These are phyloP conservation scores for Geotrichum candidum DNA, from an alignment of 1,139 yeast species.

Conservation along the genomic window DNA sequence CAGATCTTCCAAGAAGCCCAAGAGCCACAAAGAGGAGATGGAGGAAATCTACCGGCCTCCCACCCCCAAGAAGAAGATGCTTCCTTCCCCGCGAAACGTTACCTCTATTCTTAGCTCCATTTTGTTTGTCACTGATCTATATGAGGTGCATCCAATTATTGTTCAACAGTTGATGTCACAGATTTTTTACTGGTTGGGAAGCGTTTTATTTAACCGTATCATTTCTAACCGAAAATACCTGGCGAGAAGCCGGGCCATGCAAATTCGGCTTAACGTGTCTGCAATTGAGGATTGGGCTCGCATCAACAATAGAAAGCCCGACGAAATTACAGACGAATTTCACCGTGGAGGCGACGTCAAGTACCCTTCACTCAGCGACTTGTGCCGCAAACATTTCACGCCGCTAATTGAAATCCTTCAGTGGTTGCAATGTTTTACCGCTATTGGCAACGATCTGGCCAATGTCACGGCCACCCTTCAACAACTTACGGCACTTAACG, in stretches of 20 bases:
- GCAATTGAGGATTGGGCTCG: slow-evolving; percentile 91
- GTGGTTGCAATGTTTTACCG: slow-evolving; percentile 83
- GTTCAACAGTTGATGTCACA: slow-evolving; percentile 72
- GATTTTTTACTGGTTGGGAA: slow-evolving; percentile 72
- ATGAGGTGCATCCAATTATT: slow-evolving; percentile 69
- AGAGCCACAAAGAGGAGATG: slow-evolving; percentile 47
- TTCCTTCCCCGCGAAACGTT: slow-evolving; percentile 82
- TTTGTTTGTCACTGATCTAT: slow-evolving; percentile 75
- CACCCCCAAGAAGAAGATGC: slow-evolving; percentile 55
- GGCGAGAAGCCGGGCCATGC: slow-evolving; percentile 81
- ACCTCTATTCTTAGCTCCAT: slow-evolving; percentile 86
- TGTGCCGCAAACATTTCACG: slow-evolving; percentile 61
- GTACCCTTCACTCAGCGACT: slow-evolving; percentile 37
- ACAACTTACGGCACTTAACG: slow-evolving; percentile 49
- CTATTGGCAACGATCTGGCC: slow-evolving; percentile 52
- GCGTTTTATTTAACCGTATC: slow-evolving; percentile 66
- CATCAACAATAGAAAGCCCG: slow-evolving; percentile 60
- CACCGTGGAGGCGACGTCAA: slow-evolving; percentile 23
- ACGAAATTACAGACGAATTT: slow-evolving; percentile 34
- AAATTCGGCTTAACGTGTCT: slow-evolving; percentile 78
- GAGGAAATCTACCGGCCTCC: slow-evolving; percentile 64
- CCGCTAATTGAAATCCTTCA: slow-evolving; percentile 78
- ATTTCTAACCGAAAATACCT: slow-evolving; percentile 60
- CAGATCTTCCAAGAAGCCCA: slow-evolving; percentile 25
- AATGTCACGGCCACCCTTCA: slow-evolving; percentile 47